Base-by-base conservation (phyloP, 2,329 filamentous ascomycete species). In the Aulographum hederae region DNA sequence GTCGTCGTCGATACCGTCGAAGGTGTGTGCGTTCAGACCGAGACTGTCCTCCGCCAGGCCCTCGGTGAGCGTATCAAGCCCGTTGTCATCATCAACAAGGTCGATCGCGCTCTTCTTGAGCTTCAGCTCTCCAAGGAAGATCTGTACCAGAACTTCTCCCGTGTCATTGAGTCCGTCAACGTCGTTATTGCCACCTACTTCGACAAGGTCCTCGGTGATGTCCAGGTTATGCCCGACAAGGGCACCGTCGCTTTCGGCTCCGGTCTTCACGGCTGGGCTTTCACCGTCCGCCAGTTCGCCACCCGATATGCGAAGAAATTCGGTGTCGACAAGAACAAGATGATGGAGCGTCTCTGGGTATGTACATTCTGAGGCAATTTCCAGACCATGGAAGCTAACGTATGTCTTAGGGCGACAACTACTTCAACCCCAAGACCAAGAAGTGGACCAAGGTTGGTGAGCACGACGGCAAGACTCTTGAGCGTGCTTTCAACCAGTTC, bases 21-120 rank as follows among this genome's bases (percentile, higher is more conserved):
- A 65, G 89, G 89, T 84, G 91, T 98, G 52, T 98, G 89, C 65
- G 89, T 98, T 59, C 89, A 98, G 73, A 98, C 89, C 57, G 89
- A 98, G 78, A 98, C 89, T 56, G 89, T 98, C 53, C 74, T 98
- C 47, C 85, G 89, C 58, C 89, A 98, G 71, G 86, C 89, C 61
- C 82, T 98, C 50, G 80, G 82, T 74, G 89, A 98, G 77, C 86
- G 89, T 68, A 98, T 98, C 66, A 95, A 95, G 79, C 89, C 89
- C 53, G 86, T 98, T 54, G 74, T 94, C 58, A 79, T 94, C 65
- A 94, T 98, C 75, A 98, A 98, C 84, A 98, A 98, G 79, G 89
- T 98, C 63, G 89, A 98, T 60, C 86, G 89, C 67, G 85, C 89
- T 65, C 81, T 98, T 56, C 84, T 98, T 59, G 89, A 98, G 68